These are phyloP conservation scores for Aspergillus terreus DNA, from an alignment of 2,329 filamentous ascomycete genomes.

Conservation along the genomic window DNA sequence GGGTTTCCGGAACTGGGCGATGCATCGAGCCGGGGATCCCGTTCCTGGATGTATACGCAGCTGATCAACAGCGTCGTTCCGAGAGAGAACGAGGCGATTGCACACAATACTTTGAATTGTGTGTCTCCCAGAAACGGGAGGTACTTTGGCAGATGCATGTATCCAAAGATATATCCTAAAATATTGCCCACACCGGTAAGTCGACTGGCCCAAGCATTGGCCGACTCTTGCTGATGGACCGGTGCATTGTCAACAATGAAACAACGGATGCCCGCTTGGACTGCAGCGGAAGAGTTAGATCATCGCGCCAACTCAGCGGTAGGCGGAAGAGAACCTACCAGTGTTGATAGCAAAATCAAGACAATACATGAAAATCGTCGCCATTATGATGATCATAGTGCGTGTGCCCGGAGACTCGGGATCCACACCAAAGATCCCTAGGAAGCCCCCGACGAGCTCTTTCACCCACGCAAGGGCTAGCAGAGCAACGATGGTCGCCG, in stretches of 20 bases:
- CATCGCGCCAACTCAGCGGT: background rate
- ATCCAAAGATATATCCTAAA: conserved; percentile 82
- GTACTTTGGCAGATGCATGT: conserved; percentile 69
- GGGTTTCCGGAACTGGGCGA: conserved; percentile 57
- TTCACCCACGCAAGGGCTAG: conserved; percentile 70
- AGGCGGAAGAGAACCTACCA: conserved; percentile 45
- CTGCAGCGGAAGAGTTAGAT: conserved; percentile 36
- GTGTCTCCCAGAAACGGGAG: conserved; percentile 78
- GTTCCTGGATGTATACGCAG: conserved; percentile 66
- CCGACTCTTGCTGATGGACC: conserved; percentile 86
- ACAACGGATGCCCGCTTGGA: conserved; percentile 86
- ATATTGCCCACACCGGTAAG: conserved; percentile 87
- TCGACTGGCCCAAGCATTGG: conserved; percentile 91
- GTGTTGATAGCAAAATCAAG: conserved; percentile 96
- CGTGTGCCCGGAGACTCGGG: conserved; percentile 62
- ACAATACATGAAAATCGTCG: conserved; percentile 82
- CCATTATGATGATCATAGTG: conserved; percentile 67
- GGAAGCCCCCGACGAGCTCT: conserved; percentile 65
- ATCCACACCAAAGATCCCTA: conserved; percentile 68
- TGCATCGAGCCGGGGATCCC: conserved; percentile 72
- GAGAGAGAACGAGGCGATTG: conserved; percentile 74
- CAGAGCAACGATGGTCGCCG: conserved; percentile 64
- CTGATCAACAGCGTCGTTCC: conserved; percentile 67
- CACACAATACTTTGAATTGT: conserved; percentile 90
- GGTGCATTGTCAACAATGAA: conserved; percentile 94